Evolutionary conservation across 495 filamentous ascomycete species (phyloP).

Genomic region (Delitschia confertaspora): DNA sequence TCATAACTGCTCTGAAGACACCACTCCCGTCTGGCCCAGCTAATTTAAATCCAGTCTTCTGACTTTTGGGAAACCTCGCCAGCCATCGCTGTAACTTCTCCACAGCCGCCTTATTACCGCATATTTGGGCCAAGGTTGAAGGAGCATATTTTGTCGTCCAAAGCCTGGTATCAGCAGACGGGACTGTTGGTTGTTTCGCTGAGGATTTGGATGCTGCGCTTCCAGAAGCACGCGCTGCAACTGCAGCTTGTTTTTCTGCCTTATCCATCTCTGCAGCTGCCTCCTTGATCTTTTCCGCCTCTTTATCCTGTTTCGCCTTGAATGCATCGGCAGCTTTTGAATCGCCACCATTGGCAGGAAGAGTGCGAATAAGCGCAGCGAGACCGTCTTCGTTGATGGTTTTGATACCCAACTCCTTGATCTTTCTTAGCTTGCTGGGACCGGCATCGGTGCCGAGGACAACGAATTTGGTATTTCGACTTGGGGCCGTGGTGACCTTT

Average conservation of each 20-base stretch:
- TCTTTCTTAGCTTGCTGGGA: constrained; percentile 87
- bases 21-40: constrained; percentile 76
- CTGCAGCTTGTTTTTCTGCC: constrained; percentile 35
- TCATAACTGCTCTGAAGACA: constrained; percentile 70
- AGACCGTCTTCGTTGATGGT: constrained; percentile 91
- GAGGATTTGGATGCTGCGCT: constrained; percentile 32
- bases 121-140: constrained; percentile 72
- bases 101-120: constrained; percentile 85
- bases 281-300: constrained; percentile 65
- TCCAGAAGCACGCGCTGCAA: constrained; percentile 9
- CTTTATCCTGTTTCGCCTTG: constrained; percentile 64
- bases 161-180: constrained; percentile 53
- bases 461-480: constrained; percentile 86
- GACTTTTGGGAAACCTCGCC: constrained; percentile 64
- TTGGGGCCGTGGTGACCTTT: constrained; percentile 77
- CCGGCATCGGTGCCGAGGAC: constrained; percentile 86
- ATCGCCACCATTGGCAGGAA: constrained; percentile 72
- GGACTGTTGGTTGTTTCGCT: constrained; percentile 19
- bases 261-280: constrained; percentile 76
- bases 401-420: constrained; percentile 64
- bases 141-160: constrained; percentile 98
- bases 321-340: constrained; percentile 71
- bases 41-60: constrained; percentile 65
- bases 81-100: constrained; percentile 88
- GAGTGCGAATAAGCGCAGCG: constrained; percentile 71